Conservation (phyloP, 2,329 filamentous ascomycete genomes). For the Orbilia oligospora region DNA sequence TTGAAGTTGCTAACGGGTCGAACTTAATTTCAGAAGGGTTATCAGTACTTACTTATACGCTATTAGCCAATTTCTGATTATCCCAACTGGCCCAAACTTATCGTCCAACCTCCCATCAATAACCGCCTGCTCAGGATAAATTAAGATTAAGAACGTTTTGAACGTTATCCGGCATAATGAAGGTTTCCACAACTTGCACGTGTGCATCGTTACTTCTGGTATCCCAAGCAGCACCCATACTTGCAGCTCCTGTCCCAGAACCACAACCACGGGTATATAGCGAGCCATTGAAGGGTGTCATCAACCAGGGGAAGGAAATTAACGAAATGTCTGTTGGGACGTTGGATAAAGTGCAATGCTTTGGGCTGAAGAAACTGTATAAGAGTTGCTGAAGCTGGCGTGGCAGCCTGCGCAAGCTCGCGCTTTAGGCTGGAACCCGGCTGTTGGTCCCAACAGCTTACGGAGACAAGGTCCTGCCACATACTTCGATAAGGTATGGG, state of each 20-base stretch:
- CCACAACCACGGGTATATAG: slow-evolving; percentile 48
- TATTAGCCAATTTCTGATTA: slow-evolving; percentile 16
- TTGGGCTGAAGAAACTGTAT: slow-evolving; percentile 55
- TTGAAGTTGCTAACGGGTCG: slow-evolving; percentile 21
- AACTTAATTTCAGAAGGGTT: slow-evolving; percentile 24
- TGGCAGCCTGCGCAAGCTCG: slow-evolving; percentile 13
- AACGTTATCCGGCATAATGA: slow-evolving; percentile 17
- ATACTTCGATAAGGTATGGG: slow-evolving; percentile 25
- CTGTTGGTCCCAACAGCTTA: slow-evolving; percentile 42
- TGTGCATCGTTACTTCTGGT: slow-evolving; percentile 46
- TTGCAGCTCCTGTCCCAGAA: slow-evolving; percentile 47
- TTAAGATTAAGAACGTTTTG: slow-evolving; percentile 21
- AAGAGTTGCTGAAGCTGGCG: slow-evolving; percentile 51
- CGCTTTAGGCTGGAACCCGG: slow-evolving; percentile 17
- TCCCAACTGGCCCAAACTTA: slow-evolving; percentile 16
- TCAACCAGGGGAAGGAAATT: slow-evolving; percentile 49
- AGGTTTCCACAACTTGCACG: slow-evolving; percentile 37
- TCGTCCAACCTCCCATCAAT: slow-evolving; percentile 14
- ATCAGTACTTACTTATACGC: slow-evolving; percentile 25
- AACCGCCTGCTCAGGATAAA: slow-evolving; percentile 36
- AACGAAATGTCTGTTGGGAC: slow-evolving; percentile 44
- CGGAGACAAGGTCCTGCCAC: slow-evolving; percentile 13
- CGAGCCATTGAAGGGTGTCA: slow-evolving; percentile 41
- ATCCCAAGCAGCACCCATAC: slow-evolving; percentile 42
- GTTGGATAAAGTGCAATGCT: slow-evolving; percentile 44